These are phyloP conservation scores for Spencermartinsiella ligniputridi DNA, from an alignment of 1,139 yeast genomes.

Conservation along the genomic window DNA sequence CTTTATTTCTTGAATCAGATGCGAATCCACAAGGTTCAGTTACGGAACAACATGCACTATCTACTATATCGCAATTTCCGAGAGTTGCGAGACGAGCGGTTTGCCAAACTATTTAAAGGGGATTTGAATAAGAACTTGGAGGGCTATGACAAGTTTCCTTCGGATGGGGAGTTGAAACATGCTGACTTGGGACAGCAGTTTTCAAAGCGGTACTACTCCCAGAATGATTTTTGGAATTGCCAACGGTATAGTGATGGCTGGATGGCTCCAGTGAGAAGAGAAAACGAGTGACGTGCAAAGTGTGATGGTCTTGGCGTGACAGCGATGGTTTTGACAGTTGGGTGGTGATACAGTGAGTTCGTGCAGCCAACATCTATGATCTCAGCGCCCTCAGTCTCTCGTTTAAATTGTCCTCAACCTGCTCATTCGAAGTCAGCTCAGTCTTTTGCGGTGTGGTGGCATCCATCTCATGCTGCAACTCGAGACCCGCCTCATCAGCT, in stretches of 20 bases:
- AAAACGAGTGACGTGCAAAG: no score
- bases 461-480: slow-evolving; percentile 76
- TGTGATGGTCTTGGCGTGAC: no score
- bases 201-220: background rate
- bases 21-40: slow-evolving; percentile 18
- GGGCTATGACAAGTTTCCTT: slow-evolving; percentile 13
- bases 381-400: slow-evolving; percentile 83
- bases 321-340: no score
- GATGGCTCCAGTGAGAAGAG: no score
- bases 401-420: slow-evolving; percentile 81
- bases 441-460: slow-evolving; percentile 35
- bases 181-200: background rate
- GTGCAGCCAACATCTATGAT: slow-evolving; percentile 29
- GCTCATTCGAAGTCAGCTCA: slow-evolving; percentile 52
- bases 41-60: slow-evolving; percentile 20
- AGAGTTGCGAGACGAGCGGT: slow-evolving; percentile 11
- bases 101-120: slow-evolving; percentile 11
- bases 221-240: background rate
- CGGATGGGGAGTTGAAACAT: slow-evolving; percentile 15
- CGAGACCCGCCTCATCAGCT: slow-evolving; percentile 97
- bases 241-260: background rate
- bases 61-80: slow-evolving; percentile 10
- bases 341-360: no score
- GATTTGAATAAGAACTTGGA: slow-evolving; percentile 6
- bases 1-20: slow-evolving; percentile 27